Evolutionary conservation across 441 rosid species (phyloP).

Genomic region (Kokia cookei): DNA sequence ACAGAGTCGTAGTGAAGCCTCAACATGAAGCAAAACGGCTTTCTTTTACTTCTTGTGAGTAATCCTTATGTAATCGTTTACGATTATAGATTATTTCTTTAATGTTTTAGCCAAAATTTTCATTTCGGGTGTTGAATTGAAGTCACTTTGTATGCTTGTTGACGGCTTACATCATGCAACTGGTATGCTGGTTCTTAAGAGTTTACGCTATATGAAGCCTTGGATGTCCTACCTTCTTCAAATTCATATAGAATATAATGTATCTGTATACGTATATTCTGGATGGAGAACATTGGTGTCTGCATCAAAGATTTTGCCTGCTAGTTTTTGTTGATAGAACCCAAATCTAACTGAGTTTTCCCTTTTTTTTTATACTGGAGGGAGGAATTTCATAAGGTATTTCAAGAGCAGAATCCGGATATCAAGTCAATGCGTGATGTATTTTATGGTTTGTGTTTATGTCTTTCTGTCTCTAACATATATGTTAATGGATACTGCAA

Average conservation of each 20-base stretch:
- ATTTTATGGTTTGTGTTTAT: constrained; percentile 13
- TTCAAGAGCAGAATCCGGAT: constrained; percentile 79
- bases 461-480: not conserved
- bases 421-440: constrained; percentile 92
- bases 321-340: not conserved
- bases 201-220: not conserved
- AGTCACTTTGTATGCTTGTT: not conserved
- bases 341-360: constrained; percentile 5
- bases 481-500: constrained; percentile 2
- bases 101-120: not conserved
- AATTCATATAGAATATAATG: not conserved
- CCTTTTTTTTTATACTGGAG: constrained; percentile 29
- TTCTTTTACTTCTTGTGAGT: constrained; percentile 86
- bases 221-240: not conserved
- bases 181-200: not conserved
- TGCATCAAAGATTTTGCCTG: not conserved
- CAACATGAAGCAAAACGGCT: constrained; percentile 39
- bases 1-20: constrained; percentile 9
- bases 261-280: not conserved
- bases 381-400: constrained; percentile 84
- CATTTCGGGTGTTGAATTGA: not conserved
- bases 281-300: not conserved
- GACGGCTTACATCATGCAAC: not conserved
- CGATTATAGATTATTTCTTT: not conserved
- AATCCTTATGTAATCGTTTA: not conserved